phyloP scores from a whole-genome alignment of 805 yeast species.

The Schwanniomyces vanrijiae region DNA sequence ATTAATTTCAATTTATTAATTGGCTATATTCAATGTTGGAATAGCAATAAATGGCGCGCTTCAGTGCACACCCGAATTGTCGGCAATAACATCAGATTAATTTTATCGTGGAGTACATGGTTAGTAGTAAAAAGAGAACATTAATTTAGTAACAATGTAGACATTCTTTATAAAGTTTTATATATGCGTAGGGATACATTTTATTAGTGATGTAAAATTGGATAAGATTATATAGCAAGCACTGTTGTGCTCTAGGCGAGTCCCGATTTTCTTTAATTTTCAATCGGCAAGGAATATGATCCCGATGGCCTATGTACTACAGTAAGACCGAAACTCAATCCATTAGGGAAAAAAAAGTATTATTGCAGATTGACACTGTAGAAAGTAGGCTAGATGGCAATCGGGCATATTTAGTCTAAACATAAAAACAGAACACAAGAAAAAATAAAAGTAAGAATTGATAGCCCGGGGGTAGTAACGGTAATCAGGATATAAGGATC shows the following conservation, averaged over 20 bases:
- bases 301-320: not conserved
- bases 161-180: too few species aligned
- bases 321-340: not conserved
- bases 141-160: not conserved
- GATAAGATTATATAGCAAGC: too few species aligned
- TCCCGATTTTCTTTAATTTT: too few species aligned
- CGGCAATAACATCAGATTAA: not conserved
- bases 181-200: too few species aligned
- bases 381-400: too few species aligned
- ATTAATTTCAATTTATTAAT: not conserved
- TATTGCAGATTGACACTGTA: not conserved
- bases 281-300: too few species aligned
- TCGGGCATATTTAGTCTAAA: too few species aligned
- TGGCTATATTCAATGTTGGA: not conserved
- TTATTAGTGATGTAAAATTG: too few species aligned
- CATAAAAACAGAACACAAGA: not conserved
- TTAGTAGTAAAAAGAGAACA: not conserved
- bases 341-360: not conserved
- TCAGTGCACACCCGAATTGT: not conserved
- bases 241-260: too few species aligned
- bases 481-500: too few species aligned
- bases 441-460: too few species aligned
- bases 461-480: too few species aligned
- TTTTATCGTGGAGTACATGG: not conserved
- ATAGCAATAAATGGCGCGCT: constrained; percentile 2